phyloP scores from a whole-genome alignment of 805 yeast species.

The Suhomyces faveliae region DNA sequence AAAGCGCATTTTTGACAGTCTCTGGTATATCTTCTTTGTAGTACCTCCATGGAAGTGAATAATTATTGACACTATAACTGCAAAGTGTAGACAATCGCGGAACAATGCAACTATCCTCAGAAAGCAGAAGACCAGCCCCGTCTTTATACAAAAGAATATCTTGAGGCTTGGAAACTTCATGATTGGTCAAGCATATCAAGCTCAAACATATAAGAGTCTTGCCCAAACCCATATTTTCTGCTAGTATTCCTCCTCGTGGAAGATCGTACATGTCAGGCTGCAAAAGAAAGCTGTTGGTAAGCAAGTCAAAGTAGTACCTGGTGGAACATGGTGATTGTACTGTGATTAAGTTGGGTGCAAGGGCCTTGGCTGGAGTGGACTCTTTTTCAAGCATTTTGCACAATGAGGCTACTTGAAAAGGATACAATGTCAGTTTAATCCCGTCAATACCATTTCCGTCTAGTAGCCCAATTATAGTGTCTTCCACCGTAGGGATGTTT shows the following conservation, averaged over 20 bases:
- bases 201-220: constrained; percentile 62
- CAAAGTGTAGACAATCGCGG: constrained; percentile 39
- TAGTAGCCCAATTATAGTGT: constrained; percentile 16
- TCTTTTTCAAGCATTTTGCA: constrained; percentile 60
- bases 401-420: constrained; percentile 60
- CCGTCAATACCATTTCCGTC: constrained; percentile 31
- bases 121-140: too few relatives aligned
- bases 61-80: constrained; percentile 38
- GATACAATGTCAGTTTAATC: constrained; percentile 49
- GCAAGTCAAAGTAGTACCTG: constrained; percentile 37
- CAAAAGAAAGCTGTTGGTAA: constrained; percentile 23
- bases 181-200: constrained; percentile 53
- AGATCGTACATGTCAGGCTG: constrained; percentile 44
- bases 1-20: constrained; percentile 36
- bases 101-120: not conserved
- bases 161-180: constrained; percentile 48
- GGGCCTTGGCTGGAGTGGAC: constrained; percentile 24
- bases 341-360: constrained; percentile 36
- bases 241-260: constrained; percentile 62
- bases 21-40: constrained; percentile 45
- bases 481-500: constrained; percentile 14
- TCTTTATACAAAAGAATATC: constrained; percentile 20
- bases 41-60: constrained; percentile 59
- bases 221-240: constrained; percentile 70
- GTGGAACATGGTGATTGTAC: constrained; percentile 17